phyloP scores from a whole-genome alignment of 495 filamentous ascomycete species.

The Annulohypoxylon bovei region DNA sequence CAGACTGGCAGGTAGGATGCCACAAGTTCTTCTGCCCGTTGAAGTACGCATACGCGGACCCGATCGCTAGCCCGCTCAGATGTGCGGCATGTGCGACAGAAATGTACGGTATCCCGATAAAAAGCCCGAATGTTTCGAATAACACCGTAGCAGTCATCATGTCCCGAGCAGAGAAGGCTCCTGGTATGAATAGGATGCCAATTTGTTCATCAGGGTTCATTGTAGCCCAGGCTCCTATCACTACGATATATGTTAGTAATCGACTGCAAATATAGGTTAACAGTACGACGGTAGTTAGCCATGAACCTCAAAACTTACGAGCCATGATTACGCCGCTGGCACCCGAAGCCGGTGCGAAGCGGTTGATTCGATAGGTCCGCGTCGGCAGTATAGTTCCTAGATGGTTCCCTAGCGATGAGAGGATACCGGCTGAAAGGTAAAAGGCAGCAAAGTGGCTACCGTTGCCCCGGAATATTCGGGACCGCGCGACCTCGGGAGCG shows the following conservation, averaged over 20 bases:
- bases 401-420: slow-evolving; percentile 42
- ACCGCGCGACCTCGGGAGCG: slow-evolving; percentile 21
- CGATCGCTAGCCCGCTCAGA: slow-evolving; percentile 37
- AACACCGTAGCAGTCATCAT: slow-evolving; percentile 15
- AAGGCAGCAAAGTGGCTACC: slow-evolving; percentile 45
- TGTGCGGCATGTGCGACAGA: slow-evolving; percentile 34
- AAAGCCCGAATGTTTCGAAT: slow-evolving; percentile 40
- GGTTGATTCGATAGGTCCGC: slow-evolving; percentile 10
- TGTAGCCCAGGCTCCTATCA: slow-evolving; percentile 38
- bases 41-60: slow-evolving; percentile 38
- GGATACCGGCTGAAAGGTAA: slow-evolving; percentile 43
- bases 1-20: slow-evolving; percentile 32
- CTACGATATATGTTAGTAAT: slow-evolving; percentile 6
- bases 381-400: slow-evolving; percentile 23
- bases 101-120: slow-evolving; percentile 32
- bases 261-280: not conserved
- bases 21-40: slow-evolving; percentile 37
- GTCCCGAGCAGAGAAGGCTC: slow-evolving; percentile 6
- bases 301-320: slow-evolving; percentile 3
- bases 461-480: slow-evolving; percentile 34
- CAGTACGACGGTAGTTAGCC: not conserved
- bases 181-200: slow-evolving; percentile 36
- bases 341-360: slow-evolving; percentile 11
- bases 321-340: slow-evolving; percentile 42
- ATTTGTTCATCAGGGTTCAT: slow-evolving; percentile 28